Percentiles rank a stretch among this genome's conserved stretches.
Evolutionary conservation across 1,284 basidiomycete species (phyloP).

Genomic region (Somion occarium): DNA sequence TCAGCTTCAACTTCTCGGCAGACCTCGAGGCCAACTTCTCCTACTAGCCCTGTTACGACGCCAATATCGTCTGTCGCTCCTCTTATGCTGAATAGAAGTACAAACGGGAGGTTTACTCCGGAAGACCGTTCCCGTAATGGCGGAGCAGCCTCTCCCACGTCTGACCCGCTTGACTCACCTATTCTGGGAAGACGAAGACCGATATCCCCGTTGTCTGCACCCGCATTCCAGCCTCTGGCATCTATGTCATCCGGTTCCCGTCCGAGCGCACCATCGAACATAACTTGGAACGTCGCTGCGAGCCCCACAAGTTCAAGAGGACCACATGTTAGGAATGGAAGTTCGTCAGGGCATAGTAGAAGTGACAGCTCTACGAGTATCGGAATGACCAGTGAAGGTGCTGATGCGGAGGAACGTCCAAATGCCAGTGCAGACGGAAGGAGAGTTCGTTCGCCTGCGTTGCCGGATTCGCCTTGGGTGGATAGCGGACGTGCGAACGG

Average conservation of each 20-base stretch:
- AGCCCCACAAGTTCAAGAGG: constrained; percentile 15
- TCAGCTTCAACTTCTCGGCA: constrained; percentile 39
- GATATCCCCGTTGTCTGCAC: constrained; percentile 58
- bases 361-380: constrained; percentile 45
- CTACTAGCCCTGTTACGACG: constrained; percentile 27
- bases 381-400: constrained; percentile 16
- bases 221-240: constrained; percentile 54
- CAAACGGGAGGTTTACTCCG: constrained; percentile 52
- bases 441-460: constrained; percentile 49
- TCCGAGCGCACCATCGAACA: constrained; percentile 68
- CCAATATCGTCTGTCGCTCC: constrained; percentile 37
- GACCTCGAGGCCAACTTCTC: constrained; percentile 40
- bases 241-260: constrained; percentile 34
- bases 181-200: constrained; percentile 53
- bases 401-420: constrained; percentile 27
- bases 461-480: constrained; percentile 53
- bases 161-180: constrained; percentile 41
- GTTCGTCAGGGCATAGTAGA: constrained; percentile 43
- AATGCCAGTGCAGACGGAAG: constrained; percentile 33
- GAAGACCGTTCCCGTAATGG: constrained; percentile 37
- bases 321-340: constrained; percentile 16
- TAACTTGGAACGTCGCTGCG: constrained; percentile 44
- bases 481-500: constrained; percentile 26
- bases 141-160: constrained; percentile 20
- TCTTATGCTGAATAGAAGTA: constrained; percentile 52